phyloP scores from a whole-genome alignment of 441 rosid species.

The Oxalis stricta region DNA sequence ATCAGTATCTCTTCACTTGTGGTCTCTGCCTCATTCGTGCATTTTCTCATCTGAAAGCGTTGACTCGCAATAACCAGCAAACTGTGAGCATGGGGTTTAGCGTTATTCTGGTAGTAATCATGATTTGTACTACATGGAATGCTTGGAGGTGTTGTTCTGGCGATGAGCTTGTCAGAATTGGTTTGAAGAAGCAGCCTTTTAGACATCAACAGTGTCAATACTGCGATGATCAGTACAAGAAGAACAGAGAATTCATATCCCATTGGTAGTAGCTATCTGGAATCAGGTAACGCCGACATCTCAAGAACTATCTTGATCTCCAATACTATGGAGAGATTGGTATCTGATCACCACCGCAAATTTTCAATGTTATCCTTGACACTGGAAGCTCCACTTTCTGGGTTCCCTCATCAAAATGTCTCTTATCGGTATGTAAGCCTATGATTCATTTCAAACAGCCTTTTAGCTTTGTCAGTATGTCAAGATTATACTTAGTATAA shows the following conservation, averaged over 20 bases:
- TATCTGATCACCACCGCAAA: slow-evolving; percentile 54
- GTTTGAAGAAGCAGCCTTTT: slow-evolving; percentile 28
- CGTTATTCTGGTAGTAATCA: slow-evolving; percentile 18
- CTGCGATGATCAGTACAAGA: slow-evolving; percentile 25
- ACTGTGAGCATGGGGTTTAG: slow-evolving; percentile 8
- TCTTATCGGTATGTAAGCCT: slow-evolving; percentile 32
- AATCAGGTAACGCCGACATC: slow-evolving; percentile 29
- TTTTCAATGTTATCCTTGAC: slow-evolving; percentile 41
- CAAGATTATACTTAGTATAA: too few relatives aligned
- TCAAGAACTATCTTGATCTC: slow-evolving; percentile 61
- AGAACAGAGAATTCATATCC: slow-evolving; percentile 1
- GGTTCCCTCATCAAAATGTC: slow-evolving; percentile 59
- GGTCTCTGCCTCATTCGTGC: too few relatives aligned
- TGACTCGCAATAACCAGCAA: too few relatives aligned
- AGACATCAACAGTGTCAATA: slow-evolving; percentile 20
- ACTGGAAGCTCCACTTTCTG: slow-evolving; percentile 58
- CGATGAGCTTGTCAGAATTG: slow-evolving; percentile 29
- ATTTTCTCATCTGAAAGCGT: too few relatives aligned
- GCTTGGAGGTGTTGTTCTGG: slow-evolving; percentile 16
- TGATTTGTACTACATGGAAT: slow-evolving; percentile 11
- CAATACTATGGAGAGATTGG: slow-evolving; percentile 91
- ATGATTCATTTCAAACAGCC: not conserved
- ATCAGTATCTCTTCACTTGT: too few relatives aligned
- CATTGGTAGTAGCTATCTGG: not conserved
- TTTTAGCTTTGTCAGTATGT: too few relatives aligned